Base-by-base conservation (phyloP, 139 green algal genomes). In the Pleodorina starrii region DNA sequence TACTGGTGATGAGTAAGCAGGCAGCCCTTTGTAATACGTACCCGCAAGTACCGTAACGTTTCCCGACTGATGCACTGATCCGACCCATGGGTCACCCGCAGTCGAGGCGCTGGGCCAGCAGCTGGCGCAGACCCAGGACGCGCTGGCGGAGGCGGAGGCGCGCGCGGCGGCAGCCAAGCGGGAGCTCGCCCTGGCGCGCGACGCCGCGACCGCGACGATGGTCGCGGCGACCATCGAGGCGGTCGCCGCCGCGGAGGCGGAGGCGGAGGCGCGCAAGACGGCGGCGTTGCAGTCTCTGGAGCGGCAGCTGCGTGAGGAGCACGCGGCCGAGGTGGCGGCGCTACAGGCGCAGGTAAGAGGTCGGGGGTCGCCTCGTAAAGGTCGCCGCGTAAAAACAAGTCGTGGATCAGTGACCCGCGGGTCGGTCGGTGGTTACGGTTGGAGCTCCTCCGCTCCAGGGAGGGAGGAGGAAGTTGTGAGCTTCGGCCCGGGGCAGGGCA, bases 331-430 rank as follows among this genome's bases (percentile, higher is more conserved):
- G 82, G 82, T 80, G 66, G 63, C 32, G 44, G 43, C 0, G 32
- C 68, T 88, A 63, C 63, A 69, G 35, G 36, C 66, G 19, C 44
- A 88, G 82, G 82, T 88, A 43, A 21, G 44, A n/a, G n/a, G n/a
- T n/a, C n/a, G n/a, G n/a, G n/a, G n/a, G n/a, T n/a, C n/a, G n/a
- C n/a, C n/a, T n/a, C n/a, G n/a, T n/a, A n/a, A n/a, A n/a, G n/a
- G n/a, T n/a, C n/a, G n/a, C n/a, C n/a, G n/a, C n/a, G n/a, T n/a
- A n/a, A n/a, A n/a, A n/a, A n/a, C n/a, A n/a, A n/a, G n/a, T n/a
- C n/a, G n/a, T n/a, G n/a, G n/a, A n/a, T n/a, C n/a, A n/a, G n/a
- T n/a, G n/a, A n/a, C n/a, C n/a, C n/a, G n/a, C n/a, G n/a, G n/a
- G n/a, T n/a, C n/a, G n/a, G n/a, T n/a, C n/a, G n/a, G n/a, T n/a